Evolutionary conservation across 2,329 filamentous ascomycete genomes (phyloP).

Genomic region (Alternaria viburni): DNA sequence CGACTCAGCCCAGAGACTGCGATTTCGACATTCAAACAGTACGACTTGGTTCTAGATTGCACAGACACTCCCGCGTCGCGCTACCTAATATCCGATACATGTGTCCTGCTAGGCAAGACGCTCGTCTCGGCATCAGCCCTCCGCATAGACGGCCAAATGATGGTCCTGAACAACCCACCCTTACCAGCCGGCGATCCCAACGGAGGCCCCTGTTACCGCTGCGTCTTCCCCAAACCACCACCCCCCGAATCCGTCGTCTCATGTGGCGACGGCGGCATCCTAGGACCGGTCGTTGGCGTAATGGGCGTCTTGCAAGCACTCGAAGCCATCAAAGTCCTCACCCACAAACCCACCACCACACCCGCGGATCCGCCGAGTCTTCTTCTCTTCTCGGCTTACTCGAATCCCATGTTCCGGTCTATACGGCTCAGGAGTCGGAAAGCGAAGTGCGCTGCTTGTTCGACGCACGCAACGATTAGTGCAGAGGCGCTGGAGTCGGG

Average conservation of each 20-base stretch:
- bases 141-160: constrained; percentile 86
- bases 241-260: constrained; percentile 81
- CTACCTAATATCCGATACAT: constrained; percentile 91
- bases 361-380: constrained; percentile 48
- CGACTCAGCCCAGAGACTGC: constrained; percentile 75
- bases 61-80: constrained; percentile 92
- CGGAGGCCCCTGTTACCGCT: constrained; percentile 89
- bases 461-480: constrained; percentile 66
- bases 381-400: constrained; percentile 63
- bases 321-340: constrained; percentile 85
- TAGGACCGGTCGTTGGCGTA: constrained; percentile 88
- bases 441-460: constrained; percentile 78
- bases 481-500: constrained; percentile 67
- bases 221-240: constrained; percentile 87
- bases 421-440: constrained; percentile 75
- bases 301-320: constrained; percentile 94
- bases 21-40: constrained; percentile 67
- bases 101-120: constrained; percentile 77
- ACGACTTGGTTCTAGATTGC: constrained; percentile 90
- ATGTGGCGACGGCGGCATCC: constrained; percentile 90
- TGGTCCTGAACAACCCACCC: constrained; percentile 84
- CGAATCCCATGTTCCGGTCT: constrained; percentile 68
- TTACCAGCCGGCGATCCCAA: constrained; percentile 60
- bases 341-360: constrained; percentile 40
- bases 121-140: constrained; percentile 90